phyloP scores from a whole-genome alignment of 805 yeast species.

The Pichia californica region DNA sequence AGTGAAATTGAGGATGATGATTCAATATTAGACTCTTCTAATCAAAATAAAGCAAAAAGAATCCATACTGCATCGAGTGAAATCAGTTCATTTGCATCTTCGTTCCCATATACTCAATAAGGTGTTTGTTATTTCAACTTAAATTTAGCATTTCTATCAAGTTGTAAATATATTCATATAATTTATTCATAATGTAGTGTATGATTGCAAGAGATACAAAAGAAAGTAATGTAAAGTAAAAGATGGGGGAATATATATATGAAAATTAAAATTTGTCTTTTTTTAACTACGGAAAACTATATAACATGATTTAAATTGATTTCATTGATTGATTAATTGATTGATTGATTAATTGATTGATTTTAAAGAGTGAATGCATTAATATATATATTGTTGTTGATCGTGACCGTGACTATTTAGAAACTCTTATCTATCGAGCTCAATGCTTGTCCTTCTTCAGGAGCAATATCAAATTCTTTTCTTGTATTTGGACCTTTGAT shows the following conservation, averaged over 20 bases:
- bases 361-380: too few species aligned
- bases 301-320: too few species aligned
- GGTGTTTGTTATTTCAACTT: background rate
- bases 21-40: background rate
- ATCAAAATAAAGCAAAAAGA: background rate
- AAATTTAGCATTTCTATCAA: too few species aligned
- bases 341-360: too few species aligned
- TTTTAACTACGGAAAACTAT: background rate
- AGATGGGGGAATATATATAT: background rate
- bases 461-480: constrained; percentile 30
- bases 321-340: too few species aligned
- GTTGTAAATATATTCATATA: too few species aligned
- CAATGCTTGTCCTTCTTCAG: constrained; percentile 21
- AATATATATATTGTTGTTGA: too few species aligned
- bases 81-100: constrained; percentile 9
- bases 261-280: too few species aligned
- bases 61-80: constrained; percentile 7
- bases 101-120: constrained; percentile 10
- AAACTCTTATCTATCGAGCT: background rate
- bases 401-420: too few species aligned
- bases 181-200: too few species aligned
- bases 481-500: constrained; percentile 39
- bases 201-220: too few species aligned
- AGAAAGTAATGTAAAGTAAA: too few species aligned
- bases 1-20: constrained; percentile 10